Conservation (phyloP, 2,329 filamentous ascomycete genomes). For the Botrytis elliptica region DNA sequence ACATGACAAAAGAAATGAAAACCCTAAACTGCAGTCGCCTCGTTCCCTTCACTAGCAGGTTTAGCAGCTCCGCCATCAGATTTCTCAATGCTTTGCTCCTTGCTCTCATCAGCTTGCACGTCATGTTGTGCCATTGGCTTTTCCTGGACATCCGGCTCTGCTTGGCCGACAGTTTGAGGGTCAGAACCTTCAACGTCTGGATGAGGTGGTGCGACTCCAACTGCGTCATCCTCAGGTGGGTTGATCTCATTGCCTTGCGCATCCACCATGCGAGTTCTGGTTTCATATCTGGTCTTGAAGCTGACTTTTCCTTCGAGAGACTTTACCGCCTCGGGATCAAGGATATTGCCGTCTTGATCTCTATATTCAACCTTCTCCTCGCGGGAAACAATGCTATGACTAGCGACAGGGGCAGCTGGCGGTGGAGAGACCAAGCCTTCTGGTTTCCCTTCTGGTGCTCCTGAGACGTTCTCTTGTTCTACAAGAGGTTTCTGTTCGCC, state of each 20-base stretch:
- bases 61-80: constrained; percentile 47
- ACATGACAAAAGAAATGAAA: constrained; percentile 28
- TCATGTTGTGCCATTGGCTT: constrained; percentile 41
- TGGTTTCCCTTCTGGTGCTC: constrained; percentile 37
- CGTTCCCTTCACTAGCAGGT: constrained; percentile 62
- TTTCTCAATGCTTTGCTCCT: constrained; percentile 57
- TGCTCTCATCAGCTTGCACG: constrained; percentile 54
- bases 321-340: constrained; percentile 80
- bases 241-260: constrained; percentile 71
- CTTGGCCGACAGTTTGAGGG: constrained; percentile 52
- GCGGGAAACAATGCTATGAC: constrained; percentile 42
- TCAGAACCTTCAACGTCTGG: constrained; percentile 55
- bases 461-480: constrained; percentile 33
- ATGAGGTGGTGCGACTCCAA: constrained; percentile 38
- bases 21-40: constrained; percentile 45
- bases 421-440: constrained; percentile 29
- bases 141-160: constrained; percentile 43
- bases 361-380: constrained; percentile 92
- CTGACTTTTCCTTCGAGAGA: constrained; percentile 87
- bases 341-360: constrained; percentile 87
- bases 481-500: constrained; percentile 36
- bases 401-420: constrained; percentile 25
- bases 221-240: constrained; percentile 26
- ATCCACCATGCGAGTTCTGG: constrained; percentile 82
- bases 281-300: constrained; percentile 95